These are phyloP conservation scores for Sporothrix schenckii DNA, from an alignment of 2,329 filamentous ascomycete genomes.

Conservation along the genomic window DNA sequence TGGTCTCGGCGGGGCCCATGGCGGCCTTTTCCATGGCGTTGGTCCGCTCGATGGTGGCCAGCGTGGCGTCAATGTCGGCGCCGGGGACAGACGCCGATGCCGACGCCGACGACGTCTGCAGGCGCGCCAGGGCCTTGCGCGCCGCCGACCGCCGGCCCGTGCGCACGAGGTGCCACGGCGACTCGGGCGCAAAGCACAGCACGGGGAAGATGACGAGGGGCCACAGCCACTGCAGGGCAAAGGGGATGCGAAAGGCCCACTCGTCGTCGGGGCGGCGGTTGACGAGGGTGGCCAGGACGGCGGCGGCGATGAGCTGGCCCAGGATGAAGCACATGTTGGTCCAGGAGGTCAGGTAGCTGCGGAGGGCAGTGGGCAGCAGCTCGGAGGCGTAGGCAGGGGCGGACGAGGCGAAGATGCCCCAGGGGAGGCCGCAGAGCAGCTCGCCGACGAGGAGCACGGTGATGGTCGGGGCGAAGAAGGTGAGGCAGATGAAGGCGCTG, in stretches of 20 bases:
- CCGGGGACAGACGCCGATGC: constrained; percentile 36
- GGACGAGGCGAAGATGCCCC: constrained; percentile 46
- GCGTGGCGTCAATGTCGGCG: constrained; percentile 28
- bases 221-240: constrained; percentile 44
- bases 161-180: constrained; percentile 52
- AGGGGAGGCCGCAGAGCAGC: constrained; percentile 49
- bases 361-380: constrained; percentile 43
- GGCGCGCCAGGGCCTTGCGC: constrained; percentile 37
- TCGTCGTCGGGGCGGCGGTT: constrained; percentile 39
- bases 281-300: constrained; percentile 48
- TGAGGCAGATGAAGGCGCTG: constrained; percentile 51
- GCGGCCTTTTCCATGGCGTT: constrained; percentile 47
- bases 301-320: constrained; percentile 41
- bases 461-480: constrained; percentile 50
- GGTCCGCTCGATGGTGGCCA: constrained; percentile 52
- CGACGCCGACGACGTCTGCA: constrained; percentile 39
- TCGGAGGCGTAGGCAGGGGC: constrained; percentile 45
- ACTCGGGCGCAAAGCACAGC: constrained; percentile 50
- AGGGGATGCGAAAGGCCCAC: constrained; percentile 48
- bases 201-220: constrained; percentile 47
- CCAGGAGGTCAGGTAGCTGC: constrained; percentile 49
- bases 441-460: constrained; percentile 48
- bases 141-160: constrained; percentile 46
- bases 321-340: constrained; percentile 56
- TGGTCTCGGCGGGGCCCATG: constrained; percentile 40